These are phyloP conservation scores for Xylaria sp. DNA, from an alignment of 495 filamentous ascomycete species.

Conservation along the genomic window DNA sequence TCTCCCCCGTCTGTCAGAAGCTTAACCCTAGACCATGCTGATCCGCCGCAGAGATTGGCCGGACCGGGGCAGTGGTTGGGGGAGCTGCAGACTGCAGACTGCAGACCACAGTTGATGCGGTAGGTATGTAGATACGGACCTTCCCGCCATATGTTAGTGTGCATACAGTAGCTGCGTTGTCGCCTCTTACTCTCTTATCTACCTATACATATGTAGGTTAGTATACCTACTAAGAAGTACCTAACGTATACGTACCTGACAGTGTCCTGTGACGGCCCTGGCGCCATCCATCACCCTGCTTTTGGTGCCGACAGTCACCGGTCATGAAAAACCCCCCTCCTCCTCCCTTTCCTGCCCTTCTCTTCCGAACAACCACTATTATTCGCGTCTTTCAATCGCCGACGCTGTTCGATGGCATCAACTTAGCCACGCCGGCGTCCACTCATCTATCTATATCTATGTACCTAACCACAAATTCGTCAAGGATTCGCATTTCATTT, in stretches of 20 bases:
- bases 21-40: slow-evolving; percentile 5
- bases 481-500: not conserved
- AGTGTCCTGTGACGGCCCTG: not conserved
- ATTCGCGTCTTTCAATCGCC: not conserved
- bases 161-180: not conserved
- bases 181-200: too few species aligned
- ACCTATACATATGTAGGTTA: too few species aligned
- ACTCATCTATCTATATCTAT: not conserved
- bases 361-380: not conserved
- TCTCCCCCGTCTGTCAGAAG: slow-evolving; percentile 16
- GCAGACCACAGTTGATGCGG: not conserved
- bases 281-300: not conserved
- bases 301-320: not conserved
- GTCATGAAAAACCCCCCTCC: not conserved
- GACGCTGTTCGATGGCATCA: not conserved
- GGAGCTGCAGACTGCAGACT: not conserved
- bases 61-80: not conserved
- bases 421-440: not conserved
- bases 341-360: not conserved
- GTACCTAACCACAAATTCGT: too few species aligned
- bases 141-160: slow-evolving; percentile 2
- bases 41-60: not conserved
- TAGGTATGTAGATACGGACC: not conserved
- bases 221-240: too few species aligned
- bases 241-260: too few species aligned